Evolutionary conservation across 345 rosid genomes (phyloP).

Genomic region (Sapria himalayana): DNA sequence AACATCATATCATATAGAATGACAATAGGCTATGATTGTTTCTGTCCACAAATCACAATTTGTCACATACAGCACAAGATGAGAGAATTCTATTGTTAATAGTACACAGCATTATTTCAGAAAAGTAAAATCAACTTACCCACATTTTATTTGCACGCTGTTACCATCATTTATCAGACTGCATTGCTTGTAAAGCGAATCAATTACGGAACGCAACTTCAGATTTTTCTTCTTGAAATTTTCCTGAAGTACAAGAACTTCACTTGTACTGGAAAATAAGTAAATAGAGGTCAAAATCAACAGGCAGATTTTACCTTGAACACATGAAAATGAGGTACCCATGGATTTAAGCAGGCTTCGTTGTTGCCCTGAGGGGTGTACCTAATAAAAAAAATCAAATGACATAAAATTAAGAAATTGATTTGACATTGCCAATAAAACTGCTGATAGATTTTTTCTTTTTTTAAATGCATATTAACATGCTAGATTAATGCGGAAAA

Average conservation of each 20-base stretch:
- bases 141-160: slow-evolving; percentile 22
- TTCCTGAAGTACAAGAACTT: slow-evolving; percentile 28
- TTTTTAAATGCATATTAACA: no score
- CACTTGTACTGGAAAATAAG: no score
- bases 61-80: no score
- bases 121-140: slow-evolving; percentile 41
- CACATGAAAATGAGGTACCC: slow-evolving; percentile 81
- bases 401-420: neutral
- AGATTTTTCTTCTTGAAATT: slow-evolving; percentile 31
- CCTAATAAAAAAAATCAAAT: slow-evolving; percentile 19
- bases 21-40: no score
- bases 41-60: no score
- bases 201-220: slow-evolving; percentile 19
- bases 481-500: no score
- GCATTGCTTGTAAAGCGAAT: slow-evolving; percentile 26
- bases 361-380: slow-evolving; percentile 24
- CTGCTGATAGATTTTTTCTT: no score
- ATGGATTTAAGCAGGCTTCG: slow-evolving; percentile 25
- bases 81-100: no score
- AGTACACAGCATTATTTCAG: no score
- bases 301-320: slow-evolving; percentile 37
- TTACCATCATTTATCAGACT: slow-evolving; percentile 13
- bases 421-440: no score
- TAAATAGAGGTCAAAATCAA: no score
- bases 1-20: no score